These are phyloP conservation scores for Cyclocybe cylindracea DNA, from an alignment of 768 basidiomycete species.

Conservation along the genomic window DNA sequence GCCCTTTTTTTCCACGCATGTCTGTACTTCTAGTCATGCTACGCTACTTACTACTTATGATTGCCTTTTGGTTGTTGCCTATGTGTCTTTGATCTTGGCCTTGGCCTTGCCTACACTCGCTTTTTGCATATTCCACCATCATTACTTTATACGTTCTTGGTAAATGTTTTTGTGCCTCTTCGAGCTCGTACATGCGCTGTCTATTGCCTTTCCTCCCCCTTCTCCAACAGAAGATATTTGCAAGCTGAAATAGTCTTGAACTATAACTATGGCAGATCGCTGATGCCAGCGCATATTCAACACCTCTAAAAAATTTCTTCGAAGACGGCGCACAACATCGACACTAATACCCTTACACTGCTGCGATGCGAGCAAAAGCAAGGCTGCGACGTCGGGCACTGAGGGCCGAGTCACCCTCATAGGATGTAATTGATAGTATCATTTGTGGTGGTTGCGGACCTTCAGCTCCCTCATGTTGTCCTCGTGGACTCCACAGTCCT, in stretches of 20 bases:
- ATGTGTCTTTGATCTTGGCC: too few relatives aligned
- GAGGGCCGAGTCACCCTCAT: neutral
- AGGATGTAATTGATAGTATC: neutral
- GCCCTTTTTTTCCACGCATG: too few relatives aligned
- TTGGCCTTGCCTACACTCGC: neutral
- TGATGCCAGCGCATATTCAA: too few relatives aligned
- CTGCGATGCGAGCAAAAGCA: too few relatives aligned
- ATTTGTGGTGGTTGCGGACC: neutral
- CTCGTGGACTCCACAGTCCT: constrained; percentile 6
- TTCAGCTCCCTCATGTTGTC: constrained; percentile 15
- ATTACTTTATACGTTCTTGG: neutral
- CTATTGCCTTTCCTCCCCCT: neutral
- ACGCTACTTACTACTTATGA: too few relatives aligned
- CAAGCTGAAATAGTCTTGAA: neutral
- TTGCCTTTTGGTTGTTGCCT: too few relatives aligned
- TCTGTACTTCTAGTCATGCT: too few relatives aligned
- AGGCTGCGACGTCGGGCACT: neutral
- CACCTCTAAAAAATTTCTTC: too few relatives aligned
- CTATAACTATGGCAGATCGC: neutral
- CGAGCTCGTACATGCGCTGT: neutral
- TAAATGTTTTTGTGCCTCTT: neutral
- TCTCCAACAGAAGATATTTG: neutral
- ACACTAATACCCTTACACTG: too few relatives aligned
- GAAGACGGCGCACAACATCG: too few relatives aligned
- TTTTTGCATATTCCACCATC: neutral